Base-by-base conservation (phyloP, 108 stramenopile species). In the Cyclotella kingstonii region DNA sequence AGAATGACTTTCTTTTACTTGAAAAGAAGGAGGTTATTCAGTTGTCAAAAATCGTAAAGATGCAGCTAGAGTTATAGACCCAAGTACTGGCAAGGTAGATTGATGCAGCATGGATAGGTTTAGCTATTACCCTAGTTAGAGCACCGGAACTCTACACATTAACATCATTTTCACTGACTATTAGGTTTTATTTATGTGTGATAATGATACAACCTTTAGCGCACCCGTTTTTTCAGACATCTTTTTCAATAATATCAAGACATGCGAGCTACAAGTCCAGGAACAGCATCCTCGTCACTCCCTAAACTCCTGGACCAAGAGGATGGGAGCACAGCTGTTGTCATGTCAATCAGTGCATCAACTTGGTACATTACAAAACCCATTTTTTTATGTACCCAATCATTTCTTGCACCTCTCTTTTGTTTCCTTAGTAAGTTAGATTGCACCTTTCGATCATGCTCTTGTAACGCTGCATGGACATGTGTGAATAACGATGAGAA, bases 21-120 rank as follows among this genome's bases (percentile, higher is more conserved):
- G 91, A 93, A 54, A 93, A 93, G 77, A 93, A 93, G 54, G 88
- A 93, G 66, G 81, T 93, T n/a, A 56, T 73, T 19, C 70, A 75
- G 40, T 62, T 93, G 61, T 61, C 87, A 7, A 79, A 82, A 69
- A 72, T 89, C 40, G 84, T 84, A 12, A 81, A 79, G 39, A 49
- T 72, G 39, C 88, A 89, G 54, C 62, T 78, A 35, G 71, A 63
- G 27, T 57, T 54, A 31, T n/a, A n/a, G n/a, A n/a, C 36, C 36
- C 27, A 57, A 43, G 56, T 49, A n/a, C n/a, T n/a, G n/a, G 14
- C 38, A 6, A 21, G 27, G 8, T 15, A 18, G 8, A 15, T 6
- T 6, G 18, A 18, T 46, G 18, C 45, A 9, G 6, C 45, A 9
- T 46, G 15, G 36, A 36, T 9, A 9, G 7, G 7, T 7, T 9